A percentile compares a stretch with the other conserved stretches of the same genome.
These are phyloP conservation scores for Microbotryum saponariae DNA, from an alignment of 1,284 basidiomycete species.

Conservation along the genomic window DNA sequence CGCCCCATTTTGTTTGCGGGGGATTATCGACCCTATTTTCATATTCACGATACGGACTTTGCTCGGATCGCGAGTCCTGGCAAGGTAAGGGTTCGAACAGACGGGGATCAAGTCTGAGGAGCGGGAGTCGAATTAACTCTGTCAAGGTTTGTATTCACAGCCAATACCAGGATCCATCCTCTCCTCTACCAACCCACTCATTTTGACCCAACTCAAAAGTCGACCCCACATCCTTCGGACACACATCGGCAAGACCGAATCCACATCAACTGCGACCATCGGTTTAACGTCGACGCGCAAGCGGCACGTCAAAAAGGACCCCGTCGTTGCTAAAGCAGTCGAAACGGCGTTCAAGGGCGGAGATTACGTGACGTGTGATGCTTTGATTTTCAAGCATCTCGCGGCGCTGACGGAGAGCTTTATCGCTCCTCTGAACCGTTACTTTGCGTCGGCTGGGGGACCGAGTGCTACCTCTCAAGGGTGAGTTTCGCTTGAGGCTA, in stretches of 20 bases:
- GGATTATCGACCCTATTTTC: conserved; percentile 39
- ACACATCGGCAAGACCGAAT: neutral
- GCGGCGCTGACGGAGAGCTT: conserved; percentile 77
- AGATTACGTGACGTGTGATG: conserved; percentile 51
- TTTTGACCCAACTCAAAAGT: conserved; percentile 75
- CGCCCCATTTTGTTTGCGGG: conserved; percentile 50
- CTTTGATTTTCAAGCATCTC: conserved; percentile 72
- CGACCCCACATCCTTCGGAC: conserved; percentile 72
- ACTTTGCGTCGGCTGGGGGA: conserved; percentile 59
- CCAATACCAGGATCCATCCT: conserved; percentile 76
- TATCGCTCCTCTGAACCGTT: conserved; percentile 85
- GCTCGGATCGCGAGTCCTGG: conserved; percentile 36
- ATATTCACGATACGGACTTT: conserved; percentile 41
- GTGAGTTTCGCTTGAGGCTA: neutral
- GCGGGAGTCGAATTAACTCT: conserved; percentile 64
- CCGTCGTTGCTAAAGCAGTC: conserved; percentile 48
- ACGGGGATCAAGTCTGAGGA: conserved; percentile 54
- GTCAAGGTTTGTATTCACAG: conserved; percentile 47
- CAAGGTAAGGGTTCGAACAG: conserved; percentile 46
- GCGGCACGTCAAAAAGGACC: conserved; percentile 65
- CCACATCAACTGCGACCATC: conserved; percentile 43
- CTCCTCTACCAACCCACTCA: conserved; percentile 92
- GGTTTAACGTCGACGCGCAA: conserved; percentile 69
- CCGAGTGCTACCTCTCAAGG: too few species aligned
- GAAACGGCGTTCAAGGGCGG: conserved; percentile 19